Conservation (phyloP, 2,329 filamentous ascomycete species). For the Kalaharituber pfeilii region DNA sequence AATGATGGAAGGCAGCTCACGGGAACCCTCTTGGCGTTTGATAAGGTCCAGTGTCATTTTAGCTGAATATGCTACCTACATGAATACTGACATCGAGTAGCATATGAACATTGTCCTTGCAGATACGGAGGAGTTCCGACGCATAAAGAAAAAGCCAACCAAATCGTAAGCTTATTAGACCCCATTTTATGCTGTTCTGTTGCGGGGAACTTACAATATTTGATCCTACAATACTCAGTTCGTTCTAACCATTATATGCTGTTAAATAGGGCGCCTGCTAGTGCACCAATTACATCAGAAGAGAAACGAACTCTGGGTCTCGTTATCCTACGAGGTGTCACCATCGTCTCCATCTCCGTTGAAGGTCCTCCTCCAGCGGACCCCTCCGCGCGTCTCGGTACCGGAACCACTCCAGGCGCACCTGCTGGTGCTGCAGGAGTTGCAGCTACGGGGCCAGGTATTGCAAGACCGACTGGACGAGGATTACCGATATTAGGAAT, state of each 20-base stretch:
- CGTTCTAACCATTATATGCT: neutral
- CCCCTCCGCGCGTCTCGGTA: constrained; percentile 73
- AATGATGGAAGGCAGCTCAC: constrained; percentile 93
- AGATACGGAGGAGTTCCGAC: constrained; percentile 94
- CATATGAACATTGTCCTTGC: constrained; percentile 99
- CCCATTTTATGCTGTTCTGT: neutral
- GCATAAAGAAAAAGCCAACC: constrained; percentile 66
- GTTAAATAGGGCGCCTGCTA: constrained; percentile 36
- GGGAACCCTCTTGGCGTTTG: constrained; percentile 94
- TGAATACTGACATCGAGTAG: constrained; percentile 31
- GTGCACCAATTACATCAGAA: constrained; percentile 63
- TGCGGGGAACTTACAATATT: too few species aligned
- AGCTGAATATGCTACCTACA: neutral
- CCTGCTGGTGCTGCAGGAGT: constrained; percentile 38
- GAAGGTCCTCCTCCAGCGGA: constrained; percentile 92
- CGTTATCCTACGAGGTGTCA: constrained; percentile 82
- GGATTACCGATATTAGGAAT: constrained; percentile 33
- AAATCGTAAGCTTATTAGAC: constrained; percentile 34
- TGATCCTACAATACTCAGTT: neutral
- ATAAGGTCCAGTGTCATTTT: constrained; percentile 49
- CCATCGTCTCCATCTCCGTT: constrained; percentile 86
- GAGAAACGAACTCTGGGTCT: constrained; percentile 95
- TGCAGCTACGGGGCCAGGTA: constrained; percentile 59
- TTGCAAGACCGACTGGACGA: constrained; percentile 77
- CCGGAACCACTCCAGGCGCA: constrained; percentile 46